Base-by-base conservation (phyloP, 192 early-diverging fungal genomes). In the Podila clonocystis region DNA sequence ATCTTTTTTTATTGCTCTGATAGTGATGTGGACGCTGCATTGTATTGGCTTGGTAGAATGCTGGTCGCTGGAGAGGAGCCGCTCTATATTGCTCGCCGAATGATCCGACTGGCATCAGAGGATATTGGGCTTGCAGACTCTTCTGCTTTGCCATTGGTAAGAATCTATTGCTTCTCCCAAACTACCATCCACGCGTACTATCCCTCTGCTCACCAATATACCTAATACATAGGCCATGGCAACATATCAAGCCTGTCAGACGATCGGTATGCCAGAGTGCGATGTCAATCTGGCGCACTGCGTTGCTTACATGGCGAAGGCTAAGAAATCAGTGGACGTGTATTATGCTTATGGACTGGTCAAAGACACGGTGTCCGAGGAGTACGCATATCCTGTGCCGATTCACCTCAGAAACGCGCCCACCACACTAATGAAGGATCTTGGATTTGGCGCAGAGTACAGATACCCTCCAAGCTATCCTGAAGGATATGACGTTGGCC, bases 1-100 rank as follows among this genome's bases (percentile, higher is more conserved):
- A 2, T 8, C 13, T 3, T 45, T 45, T 11, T 45, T 45, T 13
- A 36, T 20, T 61, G 28, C 28, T 31, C 3, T 59, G 41, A 68
- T 64, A 88, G 91, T 66, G 93, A 95, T 76, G 89, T 75, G 9
- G 90, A 94, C 85, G 94, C 92, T 0, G 88, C 91, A 17, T 78
- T 97, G 3, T 97, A 97, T 78, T 96, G 96, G 96, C 82, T 97
- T 13, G 95, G 94, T 1, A 85, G 96, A 5, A 97, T 97, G 95
- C 83, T 97, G 4, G 91, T 90, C 45, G 91, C 89, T 31, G 96
- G 96, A 63, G 96, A 97, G 83, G 96, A 97, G 74, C 95, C 95
- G 26, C 83, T 97, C 34, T 97, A 95, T 77, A 86, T 96, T 52
- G 82, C 82, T 0, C 65, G 74, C 17, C 36, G 95, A 48, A 62